Percentiles rank a stretch among this genome's conserved stretches.
Evolutionary conservation across 345 rosid genomes (phyloP).

Genomic region (Toxicodendron radicans): DNA sequence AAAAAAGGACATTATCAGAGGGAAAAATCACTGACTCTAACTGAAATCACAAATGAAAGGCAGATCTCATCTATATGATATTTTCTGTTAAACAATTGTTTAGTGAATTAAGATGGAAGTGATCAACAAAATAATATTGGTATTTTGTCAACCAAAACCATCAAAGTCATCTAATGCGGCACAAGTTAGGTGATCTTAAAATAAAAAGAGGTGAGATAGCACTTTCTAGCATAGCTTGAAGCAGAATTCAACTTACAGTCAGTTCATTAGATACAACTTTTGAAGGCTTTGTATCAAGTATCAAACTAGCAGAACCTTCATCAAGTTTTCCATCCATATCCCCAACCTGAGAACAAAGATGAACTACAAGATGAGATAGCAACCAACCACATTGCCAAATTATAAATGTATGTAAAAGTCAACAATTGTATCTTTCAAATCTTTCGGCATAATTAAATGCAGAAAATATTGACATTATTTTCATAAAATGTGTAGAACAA

Average conservation of each 20-base stretch:
- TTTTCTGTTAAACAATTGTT: not conserved
- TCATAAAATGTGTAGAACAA: not conserved
- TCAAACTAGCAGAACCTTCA: conserved; percentile 85
- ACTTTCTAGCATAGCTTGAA: not conserved
- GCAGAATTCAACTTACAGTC: conserved; percentile 66
- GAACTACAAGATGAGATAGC: conserved; percentile 17
- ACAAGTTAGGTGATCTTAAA: not conserved
- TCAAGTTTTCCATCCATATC: conserved; percentile 83
- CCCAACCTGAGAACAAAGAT: conserved; percentile 53
- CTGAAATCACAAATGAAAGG: not conserved
- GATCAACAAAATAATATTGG: not conserved
- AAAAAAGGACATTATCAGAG: not conserved
- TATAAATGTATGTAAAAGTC: not conserved
- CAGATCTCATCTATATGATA: not conserved
- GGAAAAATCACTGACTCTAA: not conserved
- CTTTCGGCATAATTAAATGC: not conserved
- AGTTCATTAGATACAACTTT: conserved; percentile 91
- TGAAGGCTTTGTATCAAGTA: conserved; percentile 90
- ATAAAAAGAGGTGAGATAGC: not conserved
- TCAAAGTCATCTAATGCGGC: conserved; percentile 3
- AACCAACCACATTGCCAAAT: not conserved
- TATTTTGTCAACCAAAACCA: conserved; percentile 2
- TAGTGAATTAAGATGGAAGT: conserved; percentile 3
- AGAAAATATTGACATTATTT: not conserved
- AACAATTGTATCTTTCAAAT: not conserved